Evolutionary conservation across 2,329 filamentous ascomycete species (phyloP), one percentile per base, ranked within the genome.

Genomic region (Sordariomycetes sp.): DNA sequence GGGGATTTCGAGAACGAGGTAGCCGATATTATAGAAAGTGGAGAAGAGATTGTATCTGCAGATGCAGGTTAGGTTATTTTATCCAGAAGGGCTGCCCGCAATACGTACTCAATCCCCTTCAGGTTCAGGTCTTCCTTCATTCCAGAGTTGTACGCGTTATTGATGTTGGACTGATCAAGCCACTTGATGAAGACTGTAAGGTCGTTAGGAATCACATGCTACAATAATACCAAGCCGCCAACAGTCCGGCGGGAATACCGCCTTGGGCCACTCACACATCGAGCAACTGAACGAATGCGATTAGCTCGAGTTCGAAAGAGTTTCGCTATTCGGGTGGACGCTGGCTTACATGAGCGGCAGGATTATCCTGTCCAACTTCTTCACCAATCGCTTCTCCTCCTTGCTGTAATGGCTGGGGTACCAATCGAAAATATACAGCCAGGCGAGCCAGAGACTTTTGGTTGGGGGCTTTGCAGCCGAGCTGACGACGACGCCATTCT

Each of bases 101-200:
- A 28, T n/a, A 62, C 62, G 53, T 56, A 66, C 62, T 73, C 64
- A 37, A 70, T 70, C 4, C 68, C 70, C 2, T 68, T 59, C 51
- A 73, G 64, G 1, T 64, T 57, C 1, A 71, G 62, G 14, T 71
- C 69, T 32, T 69, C 66, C n/a, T 72, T 70, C 71, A 74, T 72
- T 0, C 72, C 72, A 0, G 68, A 70, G 18, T 71, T 68, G 53
- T 74, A 74, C 8, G 72, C 72, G 59, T 69, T 70, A 59, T 65
- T 69, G 60, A 68, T 64, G 55, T 68, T 70, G 25, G 62, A 60
- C 54, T 67, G 65, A 59, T 72, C 69, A 3, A 72, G 69, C 46
- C 46, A 50, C 46, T 50, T 50, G 46, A 50, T 50, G 12, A 50
- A 50, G 46, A 24, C 46, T 50, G 20, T 12, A 24, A 3, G 3